phyloP scores from a whole-genome alignment of 345 rosid species.

The Jatropha curcas region DNA sequence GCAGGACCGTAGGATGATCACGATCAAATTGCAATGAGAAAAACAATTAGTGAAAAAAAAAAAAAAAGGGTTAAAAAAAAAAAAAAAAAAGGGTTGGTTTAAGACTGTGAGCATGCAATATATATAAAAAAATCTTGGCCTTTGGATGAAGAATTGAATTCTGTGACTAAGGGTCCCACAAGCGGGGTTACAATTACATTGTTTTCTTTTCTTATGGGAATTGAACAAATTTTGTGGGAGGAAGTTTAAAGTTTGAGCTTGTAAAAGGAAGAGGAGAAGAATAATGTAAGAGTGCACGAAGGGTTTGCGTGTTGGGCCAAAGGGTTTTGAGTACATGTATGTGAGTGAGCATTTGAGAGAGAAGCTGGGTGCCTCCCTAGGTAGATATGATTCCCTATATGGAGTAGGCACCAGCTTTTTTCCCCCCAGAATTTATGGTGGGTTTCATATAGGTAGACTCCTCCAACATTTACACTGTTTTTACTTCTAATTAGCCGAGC shows the following conservation, averaged over 20 bases:
- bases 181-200: background rate
- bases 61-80: too few species aligned
- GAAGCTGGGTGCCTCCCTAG: constrained; percentile 29
- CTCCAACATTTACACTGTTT: background rate
- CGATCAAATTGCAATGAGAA: too few species aligned
- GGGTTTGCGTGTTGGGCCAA: constrained; percentile 63
- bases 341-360: background rate
- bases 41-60: too few species aligned
- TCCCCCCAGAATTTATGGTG: constrained; percentile 34
- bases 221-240: constrained; percentile 19
- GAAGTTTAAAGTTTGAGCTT: background rate
- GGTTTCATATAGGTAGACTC: background rate
- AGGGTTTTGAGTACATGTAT: constrained; percentile 39
- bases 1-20: too few species aligned
- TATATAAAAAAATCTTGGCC: too few species aligned
- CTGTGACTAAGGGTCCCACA: too few species aligned
- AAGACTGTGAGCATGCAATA: too few species aligned
- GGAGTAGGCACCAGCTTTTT: constrained; percentile 30
- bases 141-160: too few species aligned
- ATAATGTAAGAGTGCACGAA: constrained; percentile 42
- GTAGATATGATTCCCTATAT: constrained; percentile 50
- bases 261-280: constrained; percentile 16
- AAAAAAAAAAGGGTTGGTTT: too few species aligned
- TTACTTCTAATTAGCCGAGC: background rate
- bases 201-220: constrained; percentile 7